Evolutionary conservation across 148 eudicot species (phyloP).

Genomic region (Vaccinium vitisidaea): DNA sequence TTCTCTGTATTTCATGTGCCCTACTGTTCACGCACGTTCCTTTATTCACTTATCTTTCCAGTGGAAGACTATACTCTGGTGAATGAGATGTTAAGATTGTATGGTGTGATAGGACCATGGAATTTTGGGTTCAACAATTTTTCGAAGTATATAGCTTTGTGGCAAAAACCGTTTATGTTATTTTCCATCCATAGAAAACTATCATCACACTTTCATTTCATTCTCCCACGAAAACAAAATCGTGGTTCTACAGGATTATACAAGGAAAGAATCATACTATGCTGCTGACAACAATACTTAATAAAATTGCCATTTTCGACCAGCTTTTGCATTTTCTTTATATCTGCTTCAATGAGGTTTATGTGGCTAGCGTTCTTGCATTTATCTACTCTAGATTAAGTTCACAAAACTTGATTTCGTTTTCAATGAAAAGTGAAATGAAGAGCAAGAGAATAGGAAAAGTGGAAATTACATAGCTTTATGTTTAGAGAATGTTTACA

Average conservation of each 20-base stretch:
- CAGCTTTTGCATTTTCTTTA: background rate
- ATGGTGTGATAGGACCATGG: too few relatives aligned
- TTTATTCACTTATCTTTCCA: background rate
- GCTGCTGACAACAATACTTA: background rate
- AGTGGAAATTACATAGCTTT: background rate
- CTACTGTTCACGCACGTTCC: background rate
- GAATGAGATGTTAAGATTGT: too few relatives aligned
- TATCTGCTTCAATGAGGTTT: background rate
- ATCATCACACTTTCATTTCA: too few relatives aligned
- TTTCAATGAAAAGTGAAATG: background rate
- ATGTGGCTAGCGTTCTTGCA: background rate
- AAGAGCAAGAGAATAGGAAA: background rate
- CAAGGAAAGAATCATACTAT: background rate
- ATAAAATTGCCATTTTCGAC: background rate
- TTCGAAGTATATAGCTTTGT: too few relatives aligned
- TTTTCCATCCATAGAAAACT: too few relatives aligned
- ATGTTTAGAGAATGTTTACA: conserved; percentile 23
- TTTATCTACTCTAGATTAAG: background rate
- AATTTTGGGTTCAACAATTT: too few relatives aligned
- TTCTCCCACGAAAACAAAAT: too few relatives aligned
- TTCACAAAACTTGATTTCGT: background rate
- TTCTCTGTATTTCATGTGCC: background rate
- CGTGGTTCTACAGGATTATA: too few relatives aligned
- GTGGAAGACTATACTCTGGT: too few relatives aligned
- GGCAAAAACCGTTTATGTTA: too few relatives aligned